phyloP scores from a whole-genome alignment of 2,329 filamentous ascomycete species.

The Phialophora chinensis region DNA sequence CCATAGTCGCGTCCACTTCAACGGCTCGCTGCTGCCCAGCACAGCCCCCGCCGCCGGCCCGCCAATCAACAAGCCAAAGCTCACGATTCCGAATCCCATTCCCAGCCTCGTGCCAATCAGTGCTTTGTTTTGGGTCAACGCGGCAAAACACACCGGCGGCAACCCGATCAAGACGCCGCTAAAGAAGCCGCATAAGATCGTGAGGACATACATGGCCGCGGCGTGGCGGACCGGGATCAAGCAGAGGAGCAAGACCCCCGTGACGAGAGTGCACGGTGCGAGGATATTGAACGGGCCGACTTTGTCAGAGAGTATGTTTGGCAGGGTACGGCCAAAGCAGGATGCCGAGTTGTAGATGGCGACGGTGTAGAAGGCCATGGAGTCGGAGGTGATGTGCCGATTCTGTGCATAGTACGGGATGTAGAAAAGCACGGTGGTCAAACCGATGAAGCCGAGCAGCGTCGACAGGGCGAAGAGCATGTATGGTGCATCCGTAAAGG shows the following conservation, averaged over 20 bases:
- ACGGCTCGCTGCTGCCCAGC: constrained; percentile 10
- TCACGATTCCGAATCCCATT: constrained; percentile 27
- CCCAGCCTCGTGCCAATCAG: constrained; percentile 65
- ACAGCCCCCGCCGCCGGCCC: constrained; percentile 27
- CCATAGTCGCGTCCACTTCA: constrained; percentile 32
- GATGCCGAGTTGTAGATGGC: constrained; percentile 68
- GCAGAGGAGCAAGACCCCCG: constrained; percentile 51
- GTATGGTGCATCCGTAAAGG: constrained; percentile 55
- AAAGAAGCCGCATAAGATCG: constrained; percentile 57
- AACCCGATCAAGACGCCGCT: constrained; percentile 59
- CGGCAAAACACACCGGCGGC: constrained; percentile 49
- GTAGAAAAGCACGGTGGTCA: constrained; percentile 65
- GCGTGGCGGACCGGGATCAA: constrained; percentile 51
- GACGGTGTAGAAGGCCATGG: constrained; percentile 69
- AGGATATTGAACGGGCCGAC: constrained; percentile 63
- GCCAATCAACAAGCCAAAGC: constrained; percentile 25
- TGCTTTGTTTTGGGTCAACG: constrained; percentile 54
- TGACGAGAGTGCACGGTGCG: constrained; percentile 50
- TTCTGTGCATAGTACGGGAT: constrained; percentile 65
- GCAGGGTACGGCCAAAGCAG: constrained; percentile 61
- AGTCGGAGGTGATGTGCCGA: constrained; percentile 56
- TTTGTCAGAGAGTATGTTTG: constrained; percentile 64
- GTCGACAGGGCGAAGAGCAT: constrained; percentile 55
- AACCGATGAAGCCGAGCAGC: constrained; percentile 59
- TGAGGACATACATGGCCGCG: constrained; percentile 49